Evolutionary conservation across 768 basidiomycete species (phyloP).

Genomic region (Mycena sanguinolenta): DNA sequence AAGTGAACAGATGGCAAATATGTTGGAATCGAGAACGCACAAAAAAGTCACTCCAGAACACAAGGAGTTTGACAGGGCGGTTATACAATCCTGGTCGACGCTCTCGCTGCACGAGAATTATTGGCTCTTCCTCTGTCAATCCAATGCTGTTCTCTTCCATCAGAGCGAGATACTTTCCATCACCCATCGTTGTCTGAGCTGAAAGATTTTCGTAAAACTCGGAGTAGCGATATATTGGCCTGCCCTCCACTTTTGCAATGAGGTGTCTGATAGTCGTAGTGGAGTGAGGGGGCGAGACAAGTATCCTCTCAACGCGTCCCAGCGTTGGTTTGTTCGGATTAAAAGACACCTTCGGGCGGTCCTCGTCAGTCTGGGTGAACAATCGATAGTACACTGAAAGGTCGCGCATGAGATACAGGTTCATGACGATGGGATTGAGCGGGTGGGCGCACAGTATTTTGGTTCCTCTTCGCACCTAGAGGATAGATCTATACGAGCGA

Average conservation of each 20-base stretch:
- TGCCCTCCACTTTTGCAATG: slow-evolving; percentile 13
- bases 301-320: background rate
- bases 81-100: too few relatives aligned
- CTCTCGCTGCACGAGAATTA: slow-evolving; percentile 3
- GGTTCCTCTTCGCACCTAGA: too few relatives aligned
- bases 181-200: background rate
- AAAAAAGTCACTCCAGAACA: too few relatives aligned
- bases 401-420: too few relatives aligned
- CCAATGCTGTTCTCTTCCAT: background rate
- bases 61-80: too few relatives aligned
- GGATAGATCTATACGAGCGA: too few relatives aligned
- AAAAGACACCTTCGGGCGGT: background rate
- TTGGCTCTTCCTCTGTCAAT: background rate
- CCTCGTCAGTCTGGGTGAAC: slow-evolving; percentile 7
- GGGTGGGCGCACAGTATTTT: too few relatives aligned
- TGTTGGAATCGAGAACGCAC: too few relatives aligned
- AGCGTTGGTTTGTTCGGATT: background rate
- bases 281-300: background rate
- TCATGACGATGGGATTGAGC: too few relatives aligned
- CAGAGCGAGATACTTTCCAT: background rate
- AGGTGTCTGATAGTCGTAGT: background rate
- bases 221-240: background rate
- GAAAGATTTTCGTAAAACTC: slow-evolving; percentile 1
- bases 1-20: too few relatives aligned
- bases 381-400: slow-evolving; percentile 16